Percentiles rank a stretch among this genome's conserved stretches.
Conservation (phyloP, 73 alveolate genomes). For the Effrenium voratum region DNA sequence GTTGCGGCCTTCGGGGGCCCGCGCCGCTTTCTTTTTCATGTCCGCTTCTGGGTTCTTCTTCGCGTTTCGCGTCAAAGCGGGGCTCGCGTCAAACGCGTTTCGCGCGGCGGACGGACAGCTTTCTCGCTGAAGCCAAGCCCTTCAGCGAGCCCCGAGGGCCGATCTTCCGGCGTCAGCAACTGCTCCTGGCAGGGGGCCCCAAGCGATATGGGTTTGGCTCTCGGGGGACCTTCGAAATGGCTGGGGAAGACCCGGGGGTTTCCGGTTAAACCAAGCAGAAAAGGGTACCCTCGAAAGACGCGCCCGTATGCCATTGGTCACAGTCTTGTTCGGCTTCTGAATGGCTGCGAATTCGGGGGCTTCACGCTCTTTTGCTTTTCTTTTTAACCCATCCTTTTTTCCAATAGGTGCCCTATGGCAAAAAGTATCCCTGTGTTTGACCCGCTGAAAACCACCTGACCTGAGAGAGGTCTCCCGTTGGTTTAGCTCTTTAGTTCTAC, state of each 20-base stretch:
- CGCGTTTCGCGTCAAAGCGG: too few relatives aligned
- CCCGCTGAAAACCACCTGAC: too few relatives aligned
- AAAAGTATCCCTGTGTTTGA: too few relatives aligned
- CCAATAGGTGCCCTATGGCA: too few relatives aligned
- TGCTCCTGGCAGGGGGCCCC: conserved; percentile 20
- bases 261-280: not conserved
- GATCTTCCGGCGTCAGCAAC: conserved; percentile 52
- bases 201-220: too few relatives aligned
- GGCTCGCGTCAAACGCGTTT: too few relatives aligned
- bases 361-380: not conserved
- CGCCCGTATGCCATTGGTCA: not conserved
- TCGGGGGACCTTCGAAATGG: not conserved
- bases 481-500: too few relatives aligned
- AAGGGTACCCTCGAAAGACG: not conserved
- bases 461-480: too few relatives aligned
- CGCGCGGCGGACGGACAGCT: too few relatives aligned
- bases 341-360: not conserved
- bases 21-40: not conserved
- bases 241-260: not conserved
- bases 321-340: not conserved
- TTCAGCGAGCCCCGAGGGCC: not conserved
- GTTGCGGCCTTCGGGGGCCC: not conserved
- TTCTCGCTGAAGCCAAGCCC: not conserved
- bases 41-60: not conserved
- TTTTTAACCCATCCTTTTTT: too few relatives aligned